Base-by-base conservation (phyloP, 441 rosid species). In the Macaranga tanarius region DNA sequence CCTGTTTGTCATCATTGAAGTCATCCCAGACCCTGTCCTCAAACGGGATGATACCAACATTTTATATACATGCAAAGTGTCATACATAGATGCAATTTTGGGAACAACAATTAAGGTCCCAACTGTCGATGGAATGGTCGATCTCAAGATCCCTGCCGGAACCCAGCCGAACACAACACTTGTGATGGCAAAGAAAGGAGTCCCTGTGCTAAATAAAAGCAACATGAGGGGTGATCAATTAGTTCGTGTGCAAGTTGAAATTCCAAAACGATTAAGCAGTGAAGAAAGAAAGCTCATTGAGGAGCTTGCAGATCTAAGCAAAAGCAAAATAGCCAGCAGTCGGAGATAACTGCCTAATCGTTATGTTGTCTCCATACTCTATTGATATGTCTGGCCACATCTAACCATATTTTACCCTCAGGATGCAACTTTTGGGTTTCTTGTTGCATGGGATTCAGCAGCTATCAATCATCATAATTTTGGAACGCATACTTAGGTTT, bases 161-260 rank as follows among this genome's bases (percentile, higher is more conserved):
- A 91, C 98, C 1, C 98, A 95, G 63, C 99, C 99, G 0, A 93
- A 88, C 77, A 91, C 96, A 3, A 95, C 98, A 0, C 86, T 95
- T 22, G 92, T 93, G 26, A 93, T 93, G 99, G 91, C 96, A 10
- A 95, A 87, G 80, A 95, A 87, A 73, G 98, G 99, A 23, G 94
- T 95, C 51, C 97, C 97, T 1, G 87, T 90, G 34, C 82, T 95
- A 74, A 95, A 89, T 74, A 95, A 88, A 85, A 90, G 84, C 79
- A 93, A 86, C 82, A 86, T 81, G 92, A 90, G 98, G 70, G 99
- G 98, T 13, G 99, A 95, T 75, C 98, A 91, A 82, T 76, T 95
- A 86, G 99, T 95, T 13, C 91, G 97, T 10, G 95, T 95, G 28
- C 99, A 91, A 75, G 92, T 95, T 0, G 99, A 95, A 82, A 95